A percentile compares a stretch with the other conserved stretches of the same genome.
These are phyloP conservation scores for Cyberlindnera lachancei DNA, from an alignment of 805 yeast genomes.

Conservation along the genomic window DNA sequence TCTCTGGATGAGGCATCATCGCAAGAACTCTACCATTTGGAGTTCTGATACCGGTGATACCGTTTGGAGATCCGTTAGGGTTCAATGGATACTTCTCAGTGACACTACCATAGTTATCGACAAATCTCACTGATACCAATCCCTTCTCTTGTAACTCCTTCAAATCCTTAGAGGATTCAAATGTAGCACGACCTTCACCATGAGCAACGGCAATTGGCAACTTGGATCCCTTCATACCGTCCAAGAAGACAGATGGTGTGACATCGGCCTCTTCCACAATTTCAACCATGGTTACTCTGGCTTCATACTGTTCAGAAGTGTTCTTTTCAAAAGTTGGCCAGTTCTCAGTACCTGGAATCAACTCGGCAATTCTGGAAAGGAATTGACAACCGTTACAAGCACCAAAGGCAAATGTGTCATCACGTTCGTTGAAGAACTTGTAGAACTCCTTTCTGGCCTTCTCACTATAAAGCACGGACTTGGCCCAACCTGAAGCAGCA, in stretches of 20 bases:
- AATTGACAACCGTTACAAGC: conserved; percentile 99
- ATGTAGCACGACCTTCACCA: conserved; percentile 93
- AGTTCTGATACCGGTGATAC: conserved; percentile 86
- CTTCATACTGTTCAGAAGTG: conserved; percentile 91
- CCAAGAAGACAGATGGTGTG: conserved; percentile 57
- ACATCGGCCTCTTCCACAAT: conserved; percentile 48
- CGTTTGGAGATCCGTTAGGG: conserved; percentile 93
- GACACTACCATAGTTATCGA: conserved; percentile 82
- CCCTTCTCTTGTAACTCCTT: conserved; percentile 42
- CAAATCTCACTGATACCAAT: conserved; percentile 66
- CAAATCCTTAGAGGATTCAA: conserved; percentile 39
- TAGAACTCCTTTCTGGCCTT: conserved; percentile 68
- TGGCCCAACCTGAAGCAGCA: conserved; percentile 99
- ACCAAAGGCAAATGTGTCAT: conserved; percentile 93
- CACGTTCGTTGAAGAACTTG: conserved; percentile 76
- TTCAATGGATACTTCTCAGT: conserved; percentile 86
- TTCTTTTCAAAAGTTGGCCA: conserved; percentile 97
- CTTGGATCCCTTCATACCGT: conserved; percentile 88
- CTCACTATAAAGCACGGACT: conserved; percentile 82
- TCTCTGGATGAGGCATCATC: conserved; percentile 99
- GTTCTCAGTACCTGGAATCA: conserved; percentile 88
- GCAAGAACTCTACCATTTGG: conserved; percentile 94
- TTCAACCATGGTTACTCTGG: conserved; percentile 87
- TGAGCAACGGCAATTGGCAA: conserved; percentile 97
- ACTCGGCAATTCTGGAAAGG: conserved; percentile 72